These are phyloP conservation scores for Amanita polypyramis DNA, from an alignment of 768 basidiomycete genomes.

Conservation along the genomic window DNA sequence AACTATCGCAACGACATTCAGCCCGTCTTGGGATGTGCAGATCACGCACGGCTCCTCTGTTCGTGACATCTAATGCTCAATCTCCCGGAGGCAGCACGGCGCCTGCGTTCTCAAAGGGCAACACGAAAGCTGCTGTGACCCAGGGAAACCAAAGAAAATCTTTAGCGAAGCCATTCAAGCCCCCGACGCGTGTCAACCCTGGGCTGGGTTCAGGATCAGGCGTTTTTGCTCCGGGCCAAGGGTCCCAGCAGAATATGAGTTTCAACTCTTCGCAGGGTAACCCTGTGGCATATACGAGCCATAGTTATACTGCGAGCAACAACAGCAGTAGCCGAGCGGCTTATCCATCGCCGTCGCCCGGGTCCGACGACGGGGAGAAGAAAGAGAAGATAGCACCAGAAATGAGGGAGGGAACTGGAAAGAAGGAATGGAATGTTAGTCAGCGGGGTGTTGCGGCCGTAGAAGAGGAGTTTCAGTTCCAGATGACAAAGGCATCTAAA, in stretches of 20 bases:
- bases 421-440: not conserved
- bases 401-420: not conserved
- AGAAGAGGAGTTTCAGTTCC: not conserved
- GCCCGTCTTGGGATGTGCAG: conserved; percentile 2
- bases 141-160: not conserved
- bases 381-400: not conserved
- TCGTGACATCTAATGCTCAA: not conserved
- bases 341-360: conserved; percentile 2
- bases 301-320: not conserved
- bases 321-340: not conserved
- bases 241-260: not conserved
- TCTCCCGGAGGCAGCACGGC: not conserved
- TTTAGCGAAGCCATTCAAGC: conserved; percentile 1
- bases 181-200: not conserved
- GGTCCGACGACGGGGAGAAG: not conserved
- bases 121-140: not conserved
- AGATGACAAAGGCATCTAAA: not conserved
- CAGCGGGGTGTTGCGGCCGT: not conserved
- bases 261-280: not conserved
- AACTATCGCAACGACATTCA: not conserved
- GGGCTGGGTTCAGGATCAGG: too few species aligned
- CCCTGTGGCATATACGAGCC: not conserved
- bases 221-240: not conserved
- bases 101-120: not conserved
- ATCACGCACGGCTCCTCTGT: conserved; percentile 1